Evolutionary conservation across 441 rosid species (phyloP).

Genomic region (Brassica hybrid): DNA sequence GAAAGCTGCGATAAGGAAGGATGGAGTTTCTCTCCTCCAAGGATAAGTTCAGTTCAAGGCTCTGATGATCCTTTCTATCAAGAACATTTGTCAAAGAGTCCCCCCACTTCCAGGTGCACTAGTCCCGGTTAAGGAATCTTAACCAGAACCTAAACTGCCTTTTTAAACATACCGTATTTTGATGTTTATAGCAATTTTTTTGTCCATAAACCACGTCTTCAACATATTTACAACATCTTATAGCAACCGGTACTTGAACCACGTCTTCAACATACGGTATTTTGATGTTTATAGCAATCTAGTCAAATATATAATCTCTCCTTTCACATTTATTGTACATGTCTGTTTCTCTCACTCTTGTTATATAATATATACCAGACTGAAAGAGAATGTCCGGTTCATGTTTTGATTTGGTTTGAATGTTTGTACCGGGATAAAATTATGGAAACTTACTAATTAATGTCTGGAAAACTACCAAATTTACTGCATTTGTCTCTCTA

Average conservation of each 20-base stretch:
- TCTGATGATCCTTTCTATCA: conserved; percentile 85
- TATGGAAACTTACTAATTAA: conserved; percentile 13
- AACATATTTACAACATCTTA: no score
- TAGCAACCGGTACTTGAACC: no score
- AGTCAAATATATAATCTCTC: conserved; percentile 5
- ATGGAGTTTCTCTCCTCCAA: conserved; percentile 75
- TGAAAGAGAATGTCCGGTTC: conserved; percentile 9
- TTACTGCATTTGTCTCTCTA: neutral
- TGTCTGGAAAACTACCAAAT: neutral
- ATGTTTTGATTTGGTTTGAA: conserved; percentile 16
- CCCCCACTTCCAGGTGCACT: conserved; percentile 41
- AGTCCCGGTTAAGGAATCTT: conserved; percentile 39
- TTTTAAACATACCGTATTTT: neutral
- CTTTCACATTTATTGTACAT: conserved; percentile 24
- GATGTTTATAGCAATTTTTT: no score
- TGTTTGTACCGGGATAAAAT: conserved; percentile 20
- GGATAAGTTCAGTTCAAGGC: conserved; percentile 76
- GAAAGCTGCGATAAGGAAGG: conserved; percentile 49
- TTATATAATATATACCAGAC: conserved; percentile 8
- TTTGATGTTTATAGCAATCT: no score
- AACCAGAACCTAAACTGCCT: neutral
- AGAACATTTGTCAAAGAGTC: conserved; percentile 59
- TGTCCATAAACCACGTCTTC: no score
- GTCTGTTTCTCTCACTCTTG: neutral
- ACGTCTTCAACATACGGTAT: no score